Evolutionary conservation across 2,329 filamentous ascomycete genomes (phyloP), one percentile per base, ranked within the genome.

Genomic region (Apiospora arundinis): DNA sequence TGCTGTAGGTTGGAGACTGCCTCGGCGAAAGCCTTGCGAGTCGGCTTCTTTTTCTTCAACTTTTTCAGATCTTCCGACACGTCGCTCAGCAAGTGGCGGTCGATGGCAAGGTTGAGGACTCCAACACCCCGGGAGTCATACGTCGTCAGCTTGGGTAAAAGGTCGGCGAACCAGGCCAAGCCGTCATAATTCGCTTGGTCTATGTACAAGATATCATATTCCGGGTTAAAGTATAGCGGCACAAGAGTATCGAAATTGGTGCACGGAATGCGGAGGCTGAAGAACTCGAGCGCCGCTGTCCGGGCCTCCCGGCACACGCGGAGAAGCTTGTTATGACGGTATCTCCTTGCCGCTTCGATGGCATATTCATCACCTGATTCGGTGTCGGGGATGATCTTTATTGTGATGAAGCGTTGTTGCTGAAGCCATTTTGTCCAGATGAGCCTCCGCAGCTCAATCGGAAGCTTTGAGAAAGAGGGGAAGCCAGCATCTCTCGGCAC

Each of bases 41-140:
- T 6, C 28, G 52, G 28, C 2, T 2, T 8, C 0, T n/a, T 11
- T 2, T 2, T 8, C 0, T n/a, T 11, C 8, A 21, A 4, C 6
- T 7, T 11, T 7, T 21, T 18, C 52, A 52, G 12, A 23, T 4
- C 4, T 6, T 21, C 16, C 8, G n/a, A 4, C 8, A 60, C 1
- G 2, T 2, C 3, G 28, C 16, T 21, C 16, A 60, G 6, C 2
- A 32, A 6, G 18, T 28, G 16, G 28, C 8, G 16, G 28, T 32
- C 14, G 16, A 28, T 60, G 52, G 52, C 52, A 1, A 60, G 52
- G 52, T 60, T 37, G 52, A 60, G 28, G 7, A 60, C 28, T 0
- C 52, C 28, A 7, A 32, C 18, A 18, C 52, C 52, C 25, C 28
- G 52, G 4, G 16, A 21, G 52, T 60, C 52, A 21, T 60, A 60